Evolutionary conservation across 371 early-diverging fungal species (phyloP).

Genomic region (Haplosporangium sp.): DNA sequence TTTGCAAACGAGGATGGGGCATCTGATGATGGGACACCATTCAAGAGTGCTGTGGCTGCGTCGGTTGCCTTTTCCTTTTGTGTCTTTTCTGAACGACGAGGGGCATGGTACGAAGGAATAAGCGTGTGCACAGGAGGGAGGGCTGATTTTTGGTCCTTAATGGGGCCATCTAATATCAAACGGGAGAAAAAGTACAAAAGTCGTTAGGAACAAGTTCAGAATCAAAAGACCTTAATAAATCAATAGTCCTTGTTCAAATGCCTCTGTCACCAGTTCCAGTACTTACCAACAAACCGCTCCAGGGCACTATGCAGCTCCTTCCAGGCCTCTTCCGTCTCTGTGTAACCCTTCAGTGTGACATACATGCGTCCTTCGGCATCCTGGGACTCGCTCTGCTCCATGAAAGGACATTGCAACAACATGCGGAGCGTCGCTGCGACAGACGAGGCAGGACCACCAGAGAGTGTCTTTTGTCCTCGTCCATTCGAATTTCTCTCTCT

Average conservation of each 20-base stretch:
- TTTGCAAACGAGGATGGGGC: too few relatives aligned
- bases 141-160: constrained; percentile 33
- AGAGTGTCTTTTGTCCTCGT: not conserved
- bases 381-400: constrained; percentile 23
- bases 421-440: constrained; percentile 9
- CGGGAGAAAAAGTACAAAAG: not conserved
- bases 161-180: constrained; percentile 19
- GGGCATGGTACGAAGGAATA: constrained; percentile 49
- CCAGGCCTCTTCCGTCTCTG: constrained; percentile 49
- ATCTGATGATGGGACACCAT: too few relatives aligned
- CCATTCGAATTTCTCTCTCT: not conserved
- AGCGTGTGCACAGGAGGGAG: constrained; percentile 48
- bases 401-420: constrained; percentile 32
- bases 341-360: constrained; percentile 42
- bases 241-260: too few relatives aligned
- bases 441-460: not conserved
- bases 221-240: not conserved
- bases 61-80: constrained; percentile 11
- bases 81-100: constrained; percentile 35
- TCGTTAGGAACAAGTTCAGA: too few relatives aligned
- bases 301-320: constrained; percentile 18
- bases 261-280: too few relatives aligned
- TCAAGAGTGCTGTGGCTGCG: constrained; percentile 4
- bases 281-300: constrained; percentile 39
- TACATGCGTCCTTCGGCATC: constrained; percentile 24